These are phyloP conservation scores for Leptomonas seymouri DNA, from an alignment of 208 protist species.

Conservation along the genomic window DNA sequence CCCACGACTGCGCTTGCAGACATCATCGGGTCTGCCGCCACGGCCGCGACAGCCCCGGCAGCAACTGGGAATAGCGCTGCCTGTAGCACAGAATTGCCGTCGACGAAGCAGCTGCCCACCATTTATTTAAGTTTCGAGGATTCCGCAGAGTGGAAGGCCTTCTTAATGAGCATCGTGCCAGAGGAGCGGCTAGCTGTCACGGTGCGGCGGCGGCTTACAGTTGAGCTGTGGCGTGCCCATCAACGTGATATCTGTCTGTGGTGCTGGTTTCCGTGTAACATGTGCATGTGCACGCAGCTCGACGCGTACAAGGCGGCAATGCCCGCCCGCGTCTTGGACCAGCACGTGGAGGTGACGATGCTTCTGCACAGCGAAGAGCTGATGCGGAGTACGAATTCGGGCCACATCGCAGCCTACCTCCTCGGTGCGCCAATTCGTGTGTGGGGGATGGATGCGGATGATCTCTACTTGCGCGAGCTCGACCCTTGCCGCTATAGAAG, in stretches of 20 bases:
- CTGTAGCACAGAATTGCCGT: not conserved
- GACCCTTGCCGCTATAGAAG: not conserved
- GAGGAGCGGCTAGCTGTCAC: slow-evolving; percentile 54
- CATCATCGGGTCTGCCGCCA: slow-evolving; percentile 11
- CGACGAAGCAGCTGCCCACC: slow-evolving; percentile 26
- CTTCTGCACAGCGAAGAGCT: slow-evolving; percentile 81
- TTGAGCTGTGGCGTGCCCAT: slow-evolving; percentile 56
- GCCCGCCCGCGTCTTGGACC: slow-evolving; percentile 22
- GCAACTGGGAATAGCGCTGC: not conserved
- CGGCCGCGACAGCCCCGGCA: not conserved
- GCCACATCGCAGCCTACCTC: slow-evolving; percentile 80
- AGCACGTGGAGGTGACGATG: slow-evolving; percentile 58
- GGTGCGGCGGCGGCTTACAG: slow-evolving; percentile 54
- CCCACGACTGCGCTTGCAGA: slow-evolving; percentile 8
- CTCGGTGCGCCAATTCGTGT: slow-evolving; percentile 68
- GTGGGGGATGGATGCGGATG: slow-evolving; percentile 74
- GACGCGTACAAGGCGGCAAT: slow-evolving; percentile 45
- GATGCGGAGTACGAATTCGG: slow-evolving; percentile 85
- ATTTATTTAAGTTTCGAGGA: slow-evolving; percentile 72
- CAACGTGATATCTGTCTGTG: slow-evolving; percentile 57
- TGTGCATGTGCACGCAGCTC: slow-evolving; percentile 73
- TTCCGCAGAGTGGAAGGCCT: slow-evolving; percentile 70
- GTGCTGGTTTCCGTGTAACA: slow-evolving; percentile 71
- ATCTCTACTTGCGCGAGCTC: slow-evolving; percentile 41
- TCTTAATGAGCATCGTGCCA: slow-evolving; percentile 35